Evolutionary conservation across 2,329 filamentous ascomycete species (phyloP).

Genomic region (Leptographium galeiforme): DNA sequence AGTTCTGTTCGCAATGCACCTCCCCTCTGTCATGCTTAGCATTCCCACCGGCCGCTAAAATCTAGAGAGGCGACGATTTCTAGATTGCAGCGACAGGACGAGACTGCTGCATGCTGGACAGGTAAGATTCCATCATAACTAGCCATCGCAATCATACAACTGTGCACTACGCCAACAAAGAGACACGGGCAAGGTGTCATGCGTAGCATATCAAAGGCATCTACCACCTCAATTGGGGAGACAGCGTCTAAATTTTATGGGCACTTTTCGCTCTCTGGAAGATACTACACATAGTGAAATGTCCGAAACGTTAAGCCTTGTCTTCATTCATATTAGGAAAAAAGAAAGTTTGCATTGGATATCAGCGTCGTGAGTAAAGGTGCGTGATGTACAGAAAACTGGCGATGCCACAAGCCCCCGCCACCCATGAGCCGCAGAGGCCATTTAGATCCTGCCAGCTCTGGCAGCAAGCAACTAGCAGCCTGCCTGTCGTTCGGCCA

Average conservation of each 20-base stretch:
- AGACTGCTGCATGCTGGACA: too few relatives aligned
- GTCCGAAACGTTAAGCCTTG: background rate
- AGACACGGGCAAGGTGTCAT: background rate
- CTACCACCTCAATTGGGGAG: background rate
- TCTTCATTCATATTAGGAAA: background rate
- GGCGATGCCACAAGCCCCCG: background rate
- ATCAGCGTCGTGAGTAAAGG: constrained; percentile 3
- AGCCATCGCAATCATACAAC: too few relatives aligned
- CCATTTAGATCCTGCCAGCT: background rate
- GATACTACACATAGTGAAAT: background rate
- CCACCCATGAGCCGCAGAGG: background rate
- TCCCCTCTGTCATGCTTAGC: too few relatives aligned
- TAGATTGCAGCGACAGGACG: too few relatives aligned
- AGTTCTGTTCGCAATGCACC: too few relatives aligned
- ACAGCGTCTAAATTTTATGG: background rate
- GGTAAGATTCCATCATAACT: too few relatives aligned
- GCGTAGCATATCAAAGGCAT: background rate
- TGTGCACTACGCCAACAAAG: too few relatives aligned
- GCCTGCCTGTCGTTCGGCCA: constrained; percentile 3
- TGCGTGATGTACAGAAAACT: constrained; percentile 3
- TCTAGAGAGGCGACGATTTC: too few relatives aligned
- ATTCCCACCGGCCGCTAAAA: too few relatives aligned
- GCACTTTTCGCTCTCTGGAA: background rate
- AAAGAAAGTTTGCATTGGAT: constrained; percentile 5
- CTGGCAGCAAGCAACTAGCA: constrained; percentile 2